Evolutionary conservation across 78 protist species (phyloP).

Genomic region (Acrasis kona): DNA sequence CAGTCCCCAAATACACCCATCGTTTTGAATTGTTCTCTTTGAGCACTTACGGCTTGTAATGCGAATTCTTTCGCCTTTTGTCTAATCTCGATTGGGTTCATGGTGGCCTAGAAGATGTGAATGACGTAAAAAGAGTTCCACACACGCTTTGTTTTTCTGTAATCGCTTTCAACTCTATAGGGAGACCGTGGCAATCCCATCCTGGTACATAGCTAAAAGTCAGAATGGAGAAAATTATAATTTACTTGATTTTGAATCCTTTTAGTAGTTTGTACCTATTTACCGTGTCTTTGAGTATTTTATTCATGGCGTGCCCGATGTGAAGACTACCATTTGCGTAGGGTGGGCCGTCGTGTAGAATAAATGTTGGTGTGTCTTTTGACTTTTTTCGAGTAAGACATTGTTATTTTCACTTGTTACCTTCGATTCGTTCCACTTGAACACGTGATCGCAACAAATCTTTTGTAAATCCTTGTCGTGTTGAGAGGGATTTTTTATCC

Average conservation of each 20-base stretch:
- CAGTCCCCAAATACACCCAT: slow-evolving; percentile 73
- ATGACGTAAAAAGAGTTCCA: too few relatives aligned
- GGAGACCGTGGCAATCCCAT: slow-evolving; percentile 95
- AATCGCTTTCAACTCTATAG: slow-evolving; percentile 68
- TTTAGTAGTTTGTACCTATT: slow-evolving; percentile 44
- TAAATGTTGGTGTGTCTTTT: slow-evolving; percentile 4
- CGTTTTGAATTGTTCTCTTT: slow-evolving; percentile 15
- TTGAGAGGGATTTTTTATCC: background rate
- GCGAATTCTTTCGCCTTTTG: slow-evolving; percentile 36
- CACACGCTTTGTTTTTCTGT: background rate
- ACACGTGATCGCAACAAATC: background rate
- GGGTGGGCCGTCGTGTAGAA: slow-evolving; percentile 95
- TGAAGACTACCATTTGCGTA: slow-evolving; percentile 87
- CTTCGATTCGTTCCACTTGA: too few relatives aligned
- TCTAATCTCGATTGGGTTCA: slow-evolving; percentile 14
- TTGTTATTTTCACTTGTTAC: too few relatives aligned
- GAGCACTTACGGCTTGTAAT: slow-evolving; percentile 22
- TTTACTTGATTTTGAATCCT: slow-evolving; percentile 42
- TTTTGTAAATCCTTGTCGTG: background rate
- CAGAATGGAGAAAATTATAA: too few relatives aligned
- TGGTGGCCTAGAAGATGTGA: too few relatives aligned
- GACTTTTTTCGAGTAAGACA: background rate
- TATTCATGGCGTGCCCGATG: slow-evolving; percentile 60
- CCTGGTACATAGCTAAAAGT: slow-evolving; percentile 68
- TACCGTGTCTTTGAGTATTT: slow-evolving; percentile 73